Percentiles rank a stretch among this genome's conserved stretches.
phyloP scores from a whole-genome alignment of 306 rosid genomes.

The Canavalia gladiata region DNA sequence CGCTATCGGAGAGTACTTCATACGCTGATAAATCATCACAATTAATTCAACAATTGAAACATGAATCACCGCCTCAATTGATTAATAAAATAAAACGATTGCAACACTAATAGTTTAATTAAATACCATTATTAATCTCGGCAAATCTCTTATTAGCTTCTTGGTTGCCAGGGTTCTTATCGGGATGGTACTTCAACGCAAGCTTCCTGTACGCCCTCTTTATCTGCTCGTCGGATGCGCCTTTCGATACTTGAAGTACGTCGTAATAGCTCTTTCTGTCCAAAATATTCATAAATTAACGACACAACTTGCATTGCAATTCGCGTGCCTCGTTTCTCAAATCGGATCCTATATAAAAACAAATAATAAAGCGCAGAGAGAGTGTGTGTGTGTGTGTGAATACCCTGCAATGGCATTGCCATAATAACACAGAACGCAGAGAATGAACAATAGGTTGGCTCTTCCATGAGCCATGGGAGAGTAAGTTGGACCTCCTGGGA shows the following conservation, averaged over 20 bases:
- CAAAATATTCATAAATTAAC: not conserved
- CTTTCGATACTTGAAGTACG: constrained; percentile 67
- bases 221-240: constrained; percentile 85
- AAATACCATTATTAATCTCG: constrained; percentile 76
- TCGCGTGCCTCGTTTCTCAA: not conserved
- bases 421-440: constrained; percentile 61
- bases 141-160: constrained; percentile 80
- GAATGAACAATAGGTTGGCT: constrained; percentile 55
- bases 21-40: constrained; percentile 56
- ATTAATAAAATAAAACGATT: not conserved
- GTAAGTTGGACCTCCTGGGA: not conserved
- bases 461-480: constrained; percentile 65
- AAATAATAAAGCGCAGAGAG: not conserved
- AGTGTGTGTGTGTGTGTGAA: constrained; percentile 6
- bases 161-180: constrained; percentile 82
- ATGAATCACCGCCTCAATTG: not conserved
- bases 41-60: constrained; percentile 32
- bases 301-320: not conserved
- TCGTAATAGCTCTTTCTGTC: constrained; percentile 77
- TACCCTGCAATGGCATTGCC: constrained; percentile 70
- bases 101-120: not conserved
- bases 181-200: constrained; percentile 89
- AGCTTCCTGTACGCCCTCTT: constrained; percentile 84
- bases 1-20: constrained; percentile 75
- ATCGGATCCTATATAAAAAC: not conserved